These are phyloP conservation scores for Aegilops longissima DNA, from an alignment of 176 grass and related monocot species.

Conservation along the genomic window DNA sequence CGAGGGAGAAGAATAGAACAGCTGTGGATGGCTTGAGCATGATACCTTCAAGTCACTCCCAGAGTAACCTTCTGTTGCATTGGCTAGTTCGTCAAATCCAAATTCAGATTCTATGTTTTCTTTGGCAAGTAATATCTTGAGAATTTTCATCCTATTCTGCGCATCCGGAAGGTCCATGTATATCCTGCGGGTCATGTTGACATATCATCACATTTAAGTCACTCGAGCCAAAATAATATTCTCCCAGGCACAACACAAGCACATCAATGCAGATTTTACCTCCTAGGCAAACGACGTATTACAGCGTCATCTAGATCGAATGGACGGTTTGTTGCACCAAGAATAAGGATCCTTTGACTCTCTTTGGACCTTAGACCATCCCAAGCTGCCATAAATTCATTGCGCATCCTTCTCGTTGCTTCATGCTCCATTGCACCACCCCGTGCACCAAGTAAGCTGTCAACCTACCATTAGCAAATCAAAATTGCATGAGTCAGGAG, in stretches of 20 bases:
- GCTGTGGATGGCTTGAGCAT: neutral
- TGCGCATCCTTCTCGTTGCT: slow-evolving; percentile 86
- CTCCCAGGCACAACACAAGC: neutral
- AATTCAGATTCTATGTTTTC: slow-evolving; percentile 81
- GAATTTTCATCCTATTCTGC: slow-evolving; percentile 85
- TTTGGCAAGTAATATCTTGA: slow-evolving; percentile 79
- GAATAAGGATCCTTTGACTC: slow-evolving; percentile 85
- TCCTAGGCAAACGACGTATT: slow-evolving; percentile 87
- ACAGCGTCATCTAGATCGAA: slow-evolving; percentile 97
- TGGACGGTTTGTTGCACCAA: slow-evolving; percentile 91
- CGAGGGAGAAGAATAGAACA: neutral
- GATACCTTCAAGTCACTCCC: slow-evolving; percentile 94
- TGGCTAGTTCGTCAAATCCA: slow-evolving; percentile 65
- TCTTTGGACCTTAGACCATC: slow-evolving; percentile 93
- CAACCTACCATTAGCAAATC: slow-evolving; percentile 56
- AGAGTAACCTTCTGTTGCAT: slow-evolving; percentile 87
- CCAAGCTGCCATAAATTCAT: slow-evolving; percentile 99
- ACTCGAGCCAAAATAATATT: neutral
- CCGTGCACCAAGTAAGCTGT: slow-evolving; percentile 91
- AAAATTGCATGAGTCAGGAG: slow-evolving; percentile 22
- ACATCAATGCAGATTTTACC: slow-evolving; percentile 38
- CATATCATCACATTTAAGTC: neutral
- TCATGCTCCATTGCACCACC: slow-evolving; percentile 82
- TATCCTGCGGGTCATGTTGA: slow-evolving; percentile 59
- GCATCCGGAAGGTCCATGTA: slow-evolving; percentile 81